phyloP scores from a whole-genome alignment of 2,329 filamentous ascomycete species.

The Coniochaeta hoffmannii region DNA sequence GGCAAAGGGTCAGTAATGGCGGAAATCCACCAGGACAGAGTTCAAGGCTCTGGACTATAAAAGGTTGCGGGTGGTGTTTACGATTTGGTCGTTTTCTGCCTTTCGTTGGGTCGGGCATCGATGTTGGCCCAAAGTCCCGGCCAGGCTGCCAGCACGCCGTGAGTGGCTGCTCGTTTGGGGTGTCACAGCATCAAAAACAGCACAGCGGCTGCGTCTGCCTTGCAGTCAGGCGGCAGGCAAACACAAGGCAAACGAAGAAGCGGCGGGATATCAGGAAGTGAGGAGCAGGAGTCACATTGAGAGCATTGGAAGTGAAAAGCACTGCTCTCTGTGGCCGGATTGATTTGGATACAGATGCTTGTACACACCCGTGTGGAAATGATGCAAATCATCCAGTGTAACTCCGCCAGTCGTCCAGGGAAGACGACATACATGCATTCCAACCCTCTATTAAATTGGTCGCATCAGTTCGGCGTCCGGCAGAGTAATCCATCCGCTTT shows the following conservation, averaged over 20 bases:
- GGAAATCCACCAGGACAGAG: too few relatives aligned
- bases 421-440: background rate
- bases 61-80: background rate
- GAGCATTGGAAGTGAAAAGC: too few relatives aligned
- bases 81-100: background rate
- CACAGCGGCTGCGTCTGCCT: background rate
- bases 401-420: background rate
- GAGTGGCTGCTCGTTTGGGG: background rate
- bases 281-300: too few relatives aligned
- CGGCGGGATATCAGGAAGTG: too few relatives aligned
- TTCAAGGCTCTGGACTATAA: too few relatives aligned
- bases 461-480: too few relatives aligned
- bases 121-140: background rate
- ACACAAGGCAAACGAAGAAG: too few relatives aligned
- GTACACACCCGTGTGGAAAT: slow-evolving; percentile 8
- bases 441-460: too few relatives aligned
- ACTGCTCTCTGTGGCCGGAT: too few relatives aligned
- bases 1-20: too few relatives aligned
- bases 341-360: background rate
- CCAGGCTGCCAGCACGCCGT: background rate
- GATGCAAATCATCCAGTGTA: slow-evolving; percentile 8
- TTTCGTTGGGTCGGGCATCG: too few relatives aligned
- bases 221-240: background rate
- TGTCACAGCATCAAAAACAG: background rate
- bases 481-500: too few relatives aligned